These are phyloP conservation scores for Fusarium lateritium DNA, from an alignment of 2,329 filamentous ascomycete species.

Conservation along the genomic window DNA sequence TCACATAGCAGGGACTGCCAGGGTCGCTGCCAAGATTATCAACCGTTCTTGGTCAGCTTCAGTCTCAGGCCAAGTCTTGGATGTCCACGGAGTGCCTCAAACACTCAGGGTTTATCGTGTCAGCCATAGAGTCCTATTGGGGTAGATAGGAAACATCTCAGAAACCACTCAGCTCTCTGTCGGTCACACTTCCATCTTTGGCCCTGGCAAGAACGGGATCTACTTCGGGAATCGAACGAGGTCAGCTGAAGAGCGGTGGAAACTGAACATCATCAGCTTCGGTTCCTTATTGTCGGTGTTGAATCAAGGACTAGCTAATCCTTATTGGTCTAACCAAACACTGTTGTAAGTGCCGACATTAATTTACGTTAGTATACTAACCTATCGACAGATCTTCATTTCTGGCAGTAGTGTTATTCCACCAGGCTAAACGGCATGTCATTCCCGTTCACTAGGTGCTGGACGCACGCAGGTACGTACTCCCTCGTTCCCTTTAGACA, in stretches of 20 bases:
- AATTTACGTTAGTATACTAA: constrained; percentile 12
- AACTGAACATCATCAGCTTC: constrained; percentile 34
- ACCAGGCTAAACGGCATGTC: constrained; percentile 15
- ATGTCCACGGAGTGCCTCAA: constrained; percentile 23
- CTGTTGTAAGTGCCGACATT: constrained; percentile 16
- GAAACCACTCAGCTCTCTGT: constrained; percentile 19
- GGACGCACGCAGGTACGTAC: constrained; percentile 10
- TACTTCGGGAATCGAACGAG: constrained; percentile 44
- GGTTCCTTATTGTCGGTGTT: constrained; percentile 29
- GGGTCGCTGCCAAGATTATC: constrained; percentile 26
- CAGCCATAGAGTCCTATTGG: constrained; percentile 5
- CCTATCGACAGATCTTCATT: constrained; percentile 36
- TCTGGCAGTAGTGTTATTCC: constrained; percentile 20
- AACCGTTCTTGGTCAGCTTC: constrained; percentile 17
- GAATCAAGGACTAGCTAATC: constrained; percentile 8
- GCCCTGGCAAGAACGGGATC: constrained; percentile 34
- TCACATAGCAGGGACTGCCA: constrained; percentile 19
- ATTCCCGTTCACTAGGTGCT: neutral
- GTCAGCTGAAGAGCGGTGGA: constrained; percentile 33
- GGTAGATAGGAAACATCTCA: constrained; percentile 16
- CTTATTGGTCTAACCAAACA: constrained; percentile 9
- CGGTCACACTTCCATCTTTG: constrained; percentile 34
- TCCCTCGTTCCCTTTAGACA: constrained; percentile 6
- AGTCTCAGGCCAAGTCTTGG: constrained; percentile 40
- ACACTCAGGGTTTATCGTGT: neutral